Evolutionary conservation across 1,284 basidiomycete genomes (phyloP).

Genomic region (Tylopilus orsonianus): DNA sequence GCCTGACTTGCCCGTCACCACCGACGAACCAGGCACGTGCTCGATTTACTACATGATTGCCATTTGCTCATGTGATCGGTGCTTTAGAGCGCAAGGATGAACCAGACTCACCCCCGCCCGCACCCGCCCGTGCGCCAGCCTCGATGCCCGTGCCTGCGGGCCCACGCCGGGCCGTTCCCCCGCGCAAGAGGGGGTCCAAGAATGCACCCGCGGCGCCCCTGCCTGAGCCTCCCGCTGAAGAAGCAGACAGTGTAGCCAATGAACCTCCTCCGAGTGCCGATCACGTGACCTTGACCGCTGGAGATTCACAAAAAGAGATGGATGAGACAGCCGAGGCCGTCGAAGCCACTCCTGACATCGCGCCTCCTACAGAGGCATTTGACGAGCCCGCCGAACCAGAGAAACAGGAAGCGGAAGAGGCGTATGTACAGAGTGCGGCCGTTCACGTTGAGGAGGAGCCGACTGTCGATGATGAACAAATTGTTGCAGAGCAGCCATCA

Average conservation of each 20-base stretch:
- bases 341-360: neutral
- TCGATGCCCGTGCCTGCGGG: constrained; percentile 75
- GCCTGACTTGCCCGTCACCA: constrained; percentile 3
- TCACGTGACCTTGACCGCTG: neutral
- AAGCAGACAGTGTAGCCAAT: constrained; percentile 7
- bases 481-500: constrained; percentile 17
- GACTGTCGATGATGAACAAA: constrained; percentile 18
- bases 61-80: constrained; percentile 2
- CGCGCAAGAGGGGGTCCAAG: constrained; percentile 60
- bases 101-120: constrained; percentile 28
- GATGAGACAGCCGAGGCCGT: neutral
- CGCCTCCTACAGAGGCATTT: constrained; percentile 1
- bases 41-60: neutral
- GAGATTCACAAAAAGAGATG: constrained; percentile 16
- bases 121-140: constrained; percentile 37
- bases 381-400: constrained; percentile 6
- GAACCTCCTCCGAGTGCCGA: constrained; percentile 8
- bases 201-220: constrained; percentile 33
- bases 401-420: constrained; percentile 22
- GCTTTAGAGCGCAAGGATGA: constrained; percentile 28
- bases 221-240: constrained; percentile 28
- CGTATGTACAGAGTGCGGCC: constrained; percentile 6
- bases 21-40: constrained; percentile 18
- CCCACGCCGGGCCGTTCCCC: constrained; percentile 67
- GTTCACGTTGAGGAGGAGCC: constrained; percentile 4